Evolutionary conservation across 2,329 filamentous ascomycete species (phyloP), one percentile per base, ranked within the genome.

Genomic region (Talaromyces albobiverticillius): DNA sequence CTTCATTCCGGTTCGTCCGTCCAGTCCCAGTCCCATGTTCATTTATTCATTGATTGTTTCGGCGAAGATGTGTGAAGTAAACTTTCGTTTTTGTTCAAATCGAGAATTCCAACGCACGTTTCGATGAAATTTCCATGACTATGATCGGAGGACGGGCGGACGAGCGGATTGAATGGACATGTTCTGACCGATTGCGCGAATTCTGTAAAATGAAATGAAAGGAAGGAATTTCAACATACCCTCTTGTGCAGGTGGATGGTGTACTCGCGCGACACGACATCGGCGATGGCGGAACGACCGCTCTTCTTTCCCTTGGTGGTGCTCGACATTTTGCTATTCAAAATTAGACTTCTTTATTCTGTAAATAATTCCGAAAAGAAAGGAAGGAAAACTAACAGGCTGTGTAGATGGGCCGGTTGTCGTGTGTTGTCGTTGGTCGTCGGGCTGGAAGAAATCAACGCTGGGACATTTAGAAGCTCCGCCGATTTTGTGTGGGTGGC

Each of bases 191-290:
- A 29, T 29, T 45, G 22, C 42, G 26, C n/a, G 29, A 25, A 46
- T 20, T 29, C 26, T 13, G 20, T 34, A 32, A 46, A 31, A 3
- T 16, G 8, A 18, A 31, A 18, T 4, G 31, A 53, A 25, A 34
- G 32, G 25, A 23, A 22, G 54, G 16, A 18, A 51, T 45, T 55
- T 71, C 69, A 77, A 88, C 88, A 77, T 92, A 95, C 90, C 81
- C 93, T 89, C 89, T 96, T 97, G 90, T 99, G 94, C 71, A 99
- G 83, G 86, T 99, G 93, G 83, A 99, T 97, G 80, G 94, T 99
- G 87, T 99, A 99, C 85, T 99, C 95, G 85, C 94, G 90, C 73
- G 94, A 88, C 79, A 99, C 93, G 76, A 99, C 95, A 81, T 99
- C 93, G 80, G 90, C 87, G 79, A 99, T 96, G 82, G 95, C 95